Evolutionary conservation across 495 filamentous ascomycete species (phyloP).

Genomic region (Hypoxylon cercidicola): DNA sequence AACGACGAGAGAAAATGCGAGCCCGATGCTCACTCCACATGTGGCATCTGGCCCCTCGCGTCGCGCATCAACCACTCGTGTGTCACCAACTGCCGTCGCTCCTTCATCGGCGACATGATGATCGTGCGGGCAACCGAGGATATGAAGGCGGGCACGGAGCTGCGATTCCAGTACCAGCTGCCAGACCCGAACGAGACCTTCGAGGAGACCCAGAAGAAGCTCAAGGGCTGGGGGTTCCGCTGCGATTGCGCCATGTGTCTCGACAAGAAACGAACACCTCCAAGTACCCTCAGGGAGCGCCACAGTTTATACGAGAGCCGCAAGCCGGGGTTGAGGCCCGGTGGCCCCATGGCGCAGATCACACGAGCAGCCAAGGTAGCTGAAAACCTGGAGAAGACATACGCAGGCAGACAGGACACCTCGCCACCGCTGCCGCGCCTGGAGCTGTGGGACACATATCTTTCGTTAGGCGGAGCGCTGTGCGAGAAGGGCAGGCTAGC

Average conservation of each 20-base stretch:
- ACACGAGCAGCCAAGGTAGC: conserved; percentile 37
- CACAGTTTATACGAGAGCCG: background rate
- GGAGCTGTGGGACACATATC: conserved; percentile 42
- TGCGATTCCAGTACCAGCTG: conserved; percentile 37
- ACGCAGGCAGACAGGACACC: conserved; percentile 42
- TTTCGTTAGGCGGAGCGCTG: conserved; percentile 44
- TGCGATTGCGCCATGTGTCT: conserved; percentile 56
- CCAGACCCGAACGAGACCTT: conserved; percentile 18
- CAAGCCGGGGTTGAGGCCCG: background rate
- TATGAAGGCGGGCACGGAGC: conserved; percentile 49
- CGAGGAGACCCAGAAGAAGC: conserved; percentile 24
- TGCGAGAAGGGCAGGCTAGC: background rate
- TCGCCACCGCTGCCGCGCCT: conserved; percentile 50
- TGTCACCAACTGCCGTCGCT: conserved; percentile 53
- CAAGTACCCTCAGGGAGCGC: conserved; percentile 1
- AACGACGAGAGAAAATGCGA: conserved; percentile 20
- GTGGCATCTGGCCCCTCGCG: conserved; percentile 61
- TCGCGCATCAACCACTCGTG: conserved; percentile 69
- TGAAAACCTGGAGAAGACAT: conserved; percentile 45
- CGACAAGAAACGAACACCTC: conserved; percentile 34
- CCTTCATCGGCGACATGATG: conserved; percentile 70
- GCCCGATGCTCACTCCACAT: conserved; percentile 40
- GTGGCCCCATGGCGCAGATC: background rate
- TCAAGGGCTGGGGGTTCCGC: conserved; percentile 56
- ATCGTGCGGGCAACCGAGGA: conserved; percentile 62